phyloP scores from a whole-genome alignment of 768 basidiomycete species.

The Dacryopinax primogenitus region DNA sequence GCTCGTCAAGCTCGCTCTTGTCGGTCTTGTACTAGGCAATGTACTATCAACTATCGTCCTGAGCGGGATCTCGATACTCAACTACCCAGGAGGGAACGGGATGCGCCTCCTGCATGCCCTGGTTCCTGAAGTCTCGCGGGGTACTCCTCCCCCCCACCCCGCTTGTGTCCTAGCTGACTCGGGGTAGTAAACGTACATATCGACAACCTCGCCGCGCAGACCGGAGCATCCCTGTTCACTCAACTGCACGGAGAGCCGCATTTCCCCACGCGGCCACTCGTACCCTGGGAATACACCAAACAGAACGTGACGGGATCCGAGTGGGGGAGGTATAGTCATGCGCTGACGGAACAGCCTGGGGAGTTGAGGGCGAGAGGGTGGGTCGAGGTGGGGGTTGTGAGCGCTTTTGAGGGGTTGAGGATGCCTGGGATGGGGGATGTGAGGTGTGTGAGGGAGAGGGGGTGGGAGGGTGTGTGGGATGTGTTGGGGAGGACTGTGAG shows the following conservation, averaged over 20 bases:
- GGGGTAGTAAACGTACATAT: slow-evolving; percentile 56
- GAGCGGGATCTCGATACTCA: slow-evolving; percentile 47
- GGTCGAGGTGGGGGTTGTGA: neutral
- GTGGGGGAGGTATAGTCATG: slow-evolving; percentile 6
- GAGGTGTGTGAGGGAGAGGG: neutral
- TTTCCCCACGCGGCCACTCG: slow-evolving; percentile 17
- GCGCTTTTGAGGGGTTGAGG: neutral
- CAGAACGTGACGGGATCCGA: slow-evolving; percentile 37
- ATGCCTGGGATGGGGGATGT: neutral
- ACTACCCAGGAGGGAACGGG: slow-evolving; percentile 85
- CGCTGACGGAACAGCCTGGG: slow-evolving; percentile 6
- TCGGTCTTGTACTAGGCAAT: slow-evolving; percentile 44
- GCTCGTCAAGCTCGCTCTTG: slow-evolving; percentile 35
- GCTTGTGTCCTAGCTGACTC: neutral
- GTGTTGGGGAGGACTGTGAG: neutral
- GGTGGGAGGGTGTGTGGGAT: no score
- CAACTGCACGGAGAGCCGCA: slow-evolving; percentile 51
- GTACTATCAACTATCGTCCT: slow-evolving; percentile 39
- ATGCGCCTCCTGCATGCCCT: slow-evolving; percentile 4
- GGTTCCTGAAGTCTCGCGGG: slow-evolving; percentile 17
- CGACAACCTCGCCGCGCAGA: slow-evolving; percentile 75
- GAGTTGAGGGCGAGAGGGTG: neutral
- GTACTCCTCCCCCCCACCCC: neutral
- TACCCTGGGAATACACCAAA: slow-evolving; percentile 65
- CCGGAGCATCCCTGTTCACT: slow-evolving; percentile 79